Conservation (phyloP, 2,329 filamentous ascomycete genomes). For the Dactylellina sp. region DNA sequence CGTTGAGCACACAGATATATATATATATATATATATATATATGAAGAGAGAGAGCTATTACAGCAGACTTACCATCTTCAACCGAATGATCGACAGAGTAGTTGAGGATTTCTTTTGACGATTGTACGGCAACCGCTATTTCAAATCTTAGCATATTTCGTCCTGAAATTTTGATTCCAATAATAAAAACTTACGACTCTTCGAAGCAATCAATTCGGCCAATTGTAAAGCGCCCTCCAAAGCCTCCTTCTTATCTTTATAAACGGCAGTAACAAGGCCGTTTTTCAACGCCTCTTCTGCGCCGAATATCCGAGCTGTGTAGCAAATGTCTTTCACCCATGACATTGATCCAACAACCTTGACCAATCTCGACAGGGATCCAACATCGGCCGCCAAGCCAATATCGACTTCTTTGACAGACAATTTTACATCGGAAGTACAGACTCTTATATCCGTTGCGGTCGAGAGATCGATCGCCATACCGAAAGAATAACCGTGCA, state of each 20-base stretch:
- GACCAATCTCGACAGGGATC: conserved; percentile 78
- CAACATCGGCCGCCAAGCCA: conserved; percentile 81
- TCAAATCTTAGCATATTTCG: neutral
- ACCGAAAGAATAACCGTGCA: conserved; percentile 81
- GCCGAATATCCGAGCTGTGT: conserved; percentile 77
- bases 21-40: too few relatives aligned
- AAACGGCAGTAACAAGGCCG: conserved; percentile 77
- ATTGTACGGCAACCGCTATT: conserved; percentile 78
- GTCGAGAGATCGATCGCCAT: conserved; percentile 80
- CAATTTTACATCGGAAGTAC: conserved; percentile 71
- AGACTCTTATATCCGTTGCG: conserved; percentile 78
- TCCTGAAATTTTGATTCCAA: neutral
- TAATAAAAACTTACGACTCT: conserved; percentile 71
- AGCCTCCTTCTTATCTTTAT: conserved; percentile 73
- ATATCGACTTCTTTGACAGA: conserved; percentile 86
- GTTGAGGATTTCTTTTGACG: conserved; percentile 88
- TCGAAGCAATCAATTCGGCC: conserved; percentile 75
- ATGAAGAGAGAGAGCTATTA: neutral
- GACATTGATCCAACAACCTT: conserved; percentile 77
- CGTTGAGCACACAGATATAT: too few relatives aligned
- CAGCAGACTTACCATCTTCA: conserved; percentile 76
- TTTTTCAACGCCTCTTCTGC: conserved; percentile 76
- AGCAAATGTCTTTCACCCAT: conserved; percentile 83
- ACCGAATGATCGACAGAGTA: conserved; percentile 82
- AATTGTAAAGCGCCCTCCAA: conserved; percentile 73